phyloP scores from a whole-genome alignment of 1,139 yeast species.

The Pichiaceae sp. region DNA sequence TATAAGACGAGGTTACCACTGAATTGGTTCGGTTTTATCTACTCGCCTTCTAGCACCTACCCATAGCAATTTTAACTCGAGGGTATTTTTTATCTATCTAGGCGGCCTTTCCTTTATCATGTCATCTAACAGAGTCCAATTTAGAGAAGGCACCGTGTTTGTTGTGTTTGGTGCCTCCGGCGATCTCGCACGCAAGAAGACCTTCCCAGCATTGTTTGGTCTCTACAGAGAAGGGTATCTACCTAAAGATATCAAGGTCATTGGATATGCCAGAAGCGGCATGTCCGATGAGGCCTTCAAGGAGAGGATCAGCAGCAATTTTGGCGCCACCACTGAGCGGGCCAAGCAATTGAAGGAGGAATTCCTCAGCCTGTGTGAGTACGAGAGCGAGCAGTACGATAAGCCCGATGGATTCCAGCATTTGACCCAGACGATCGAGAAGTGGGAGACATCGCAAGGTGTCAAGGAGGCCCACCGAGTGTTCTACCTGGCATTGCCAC shows the following conservation, averaged over 20 bases:
- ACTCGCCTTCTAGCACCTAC: no score
- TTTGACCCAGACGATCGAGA: constrained; percentile 46
- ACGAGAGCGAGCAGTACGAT: constrained; percentile 77
- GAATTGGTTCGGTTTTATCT: no score
- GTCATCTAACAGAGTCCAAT: constrained; percentile 19
- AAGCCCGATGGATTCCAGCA: constrained; percentile 59
- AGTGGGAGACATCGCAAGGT: constrained; percentile 43
- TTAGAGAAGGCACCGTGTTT: constrained; percentile 60
- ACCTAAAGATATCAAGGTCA: constrained; percentile 60
- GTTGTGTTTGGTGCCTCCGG: constrained; percentile 97
- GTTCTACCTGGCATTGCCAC: constrained; percentile 92
- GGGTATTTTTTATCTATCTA: no score
- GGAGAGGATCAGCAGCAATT: constrained; percentile 53
- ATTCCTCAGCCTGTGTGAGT: constrained; percentile 58
- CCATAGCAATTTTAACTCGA: no score
- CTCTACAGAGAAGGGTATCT: constrained; percentile 71
- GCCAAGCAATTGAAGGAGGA: constrained; percentile 41
- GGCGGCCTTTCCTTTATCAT: no score
- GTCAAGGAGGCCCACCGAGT: constrained; percentile 57
- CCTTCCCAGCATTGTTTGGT: constrained; percentile 77
- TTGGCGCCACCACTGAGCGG: constrained; percentile 46
- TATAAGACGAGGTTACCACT: no score
- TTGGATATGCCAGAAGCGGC: constrained; percentile 88
- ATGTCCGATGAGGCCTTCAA: constrained; percentile 60
- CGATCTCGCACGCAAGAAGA: constrained; percentile 93